Evolutionary conservation across 371 early-diverging fungal species (phyloP).

Genomic region (Mortierella sp.): DNA sequence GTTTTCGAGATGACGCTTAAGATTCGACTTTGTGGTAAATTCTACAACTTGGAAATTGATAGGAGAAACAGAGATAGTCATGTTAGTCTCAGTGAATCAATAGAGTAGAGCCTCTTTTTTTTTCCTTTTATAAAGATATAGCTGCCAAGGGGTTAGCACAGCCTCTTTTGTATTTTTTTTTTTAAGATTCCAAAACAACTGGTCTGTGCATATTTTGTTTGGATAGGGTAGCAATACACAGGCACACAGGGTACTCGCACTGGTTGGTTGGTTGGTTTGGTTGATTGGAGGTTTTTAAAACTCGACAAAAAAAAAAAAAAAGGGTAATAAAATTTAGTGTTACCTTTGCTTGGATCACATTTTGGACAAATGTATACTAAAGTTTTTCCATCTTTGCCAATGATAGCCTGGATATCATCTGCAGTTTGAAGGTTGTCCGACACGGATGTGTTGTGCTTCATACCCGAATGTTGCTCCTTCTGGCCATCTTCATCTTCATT

Average conservation of each 20-base stretch:
- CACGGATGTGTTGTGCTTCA: slow-evolving; percentile 22
- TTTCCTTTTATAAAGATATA: too few species aligned
- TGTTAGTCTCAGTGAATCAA: slow-evolving; percentile 2
- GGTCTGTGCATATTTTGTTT: slow-evolving; percentile 15
- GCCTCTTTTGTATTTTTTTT: background rate
- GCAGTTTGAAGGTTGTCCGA: background rate
- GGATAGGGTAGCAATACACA: too few species aligned
- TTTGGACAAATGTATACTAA: slow-evolving; percentile 46
- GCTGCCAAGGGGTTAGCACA: background rate
- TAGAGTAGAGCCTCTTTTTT: too few species aligned
- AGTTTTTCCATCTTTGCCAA: slow-evolving; percentile 51
- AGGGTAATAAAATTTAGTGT: background rate
- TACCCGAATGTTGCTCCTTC: slow-evolving; percentile 5
- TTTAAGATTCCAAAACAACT: too few species aligned
- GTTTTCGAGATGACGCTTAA: slow-evolving; percentile 52
- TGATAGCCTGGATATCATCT: slow-evolving; percentile 40
- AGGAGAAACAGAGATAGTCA: slow-evolving; percentile 1
- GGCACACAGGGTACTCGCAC: too few species aligned
- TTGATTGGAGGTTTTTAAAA: too few species aligned
- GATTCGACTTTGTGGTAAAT: slow-evolving; percentile 51
- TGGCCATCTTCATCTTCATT: slow-evolving; percentile 6
- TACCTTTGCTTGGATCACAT: slow-evolving; percentile 42
- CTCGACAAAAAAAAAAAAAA: too few species aligned
- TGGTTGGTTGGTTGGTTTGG: too few species aligned
- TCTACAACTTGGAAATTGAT: slow-evolving; percentile 10